Conservation (phyloP, 352 stramenopile genomes). For the Globisporangium barbulae region DNA sequence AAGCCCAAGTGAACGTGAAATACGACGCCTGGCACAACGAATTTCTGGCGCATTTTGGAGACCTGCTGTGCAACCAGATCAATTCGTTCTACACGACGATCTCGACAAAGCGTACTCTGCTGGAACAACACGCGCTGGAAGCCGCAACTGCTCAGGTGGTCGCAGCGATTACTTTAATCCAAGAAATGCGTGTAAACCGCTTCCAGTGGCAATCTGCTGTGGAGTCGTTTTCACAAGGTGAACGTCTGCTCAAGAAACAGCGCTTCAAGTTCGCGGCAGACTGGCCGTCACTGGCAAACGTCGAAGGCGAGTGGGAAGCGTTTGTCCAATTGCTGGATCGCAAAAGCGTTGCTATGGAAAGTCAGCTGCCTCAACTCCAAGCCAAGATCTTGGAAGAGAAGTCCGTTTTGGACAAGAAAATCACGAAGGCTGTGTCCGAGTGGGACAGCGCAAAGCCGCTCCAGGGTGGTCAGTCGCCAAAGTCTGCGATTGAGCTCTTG, state of each 20-base stretch:
- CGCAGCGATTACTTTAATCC: constrained; percentile 85
- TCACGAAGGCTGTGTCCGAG: constrained; percentile 65
- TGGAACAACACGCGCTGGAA: constrained; percentile 96
- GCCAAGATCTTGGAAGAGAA: constrained; percentile 97
- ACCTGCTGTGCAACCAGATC: constrained; percentile 93
- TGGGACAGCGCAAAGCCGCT: constrained; percentile 83
- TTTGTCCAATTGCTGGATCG: constrained; percentile 89
- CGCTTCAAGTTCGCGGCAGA: constrained; percentile 93
- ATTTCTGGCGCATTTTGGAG: constrained; percentile 94
- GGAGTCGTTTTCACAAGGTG: constrained; percentile 91
- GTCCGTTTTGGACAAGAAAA: constrained; percentile 81
- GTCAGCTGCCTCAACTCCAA: constrained; percentile 96
- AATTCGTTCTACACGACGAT: constrained; percentile 86
- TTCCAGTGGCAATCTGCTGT: constrained; percentile 72
- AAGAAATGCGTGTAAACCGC: constrained; percentile 82
- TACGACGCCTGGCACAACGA: constrained; percentile 99
- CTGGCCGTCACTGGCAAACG: constrained; percentile 96
- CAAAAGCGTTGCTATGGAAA: constrained; percentile 94
- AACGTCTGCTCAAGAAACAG: constrained; percentile 96
- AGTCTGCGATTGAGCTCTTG: constrained; percentile 75
- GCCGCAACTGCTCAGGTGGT: constrained; percentile 96
- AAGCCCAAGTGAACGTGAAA: constrained; percentile 95
- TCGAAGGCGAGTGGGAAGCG: constrained; percentile 96
- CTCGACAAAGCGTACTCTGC: constrained; percentile 74
- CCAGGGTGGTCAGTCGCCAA: constrained; percentile 65